These are phyloP conservation scores for Chlorella variabilis DNA, from an alignment of 163 green algal species.

Conservation along the genomic window DNA sequence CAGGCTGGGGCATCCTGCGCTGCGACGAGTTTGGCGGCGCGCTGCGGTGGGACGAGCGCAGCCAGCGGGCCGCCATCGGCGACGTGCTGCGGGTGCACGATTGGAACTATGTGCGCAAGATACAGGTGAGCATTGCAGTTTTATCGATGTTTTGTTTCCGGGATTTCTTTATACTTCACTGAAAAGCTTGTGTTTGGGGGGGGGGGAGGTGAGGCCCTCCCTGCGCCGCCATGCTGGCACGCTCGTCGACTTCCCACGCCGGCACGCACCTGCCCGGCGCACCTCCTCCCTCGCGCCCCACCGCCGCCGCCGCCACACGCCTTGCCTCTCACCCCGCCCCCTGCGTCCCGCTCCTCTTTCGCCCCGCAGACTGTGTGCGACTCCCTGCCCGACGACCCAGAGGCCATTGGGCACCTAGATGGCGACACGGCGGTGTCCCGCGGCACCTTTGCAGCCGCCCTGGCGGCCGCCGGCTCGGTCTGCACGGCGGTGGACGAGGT, in stretches of 20 bases:
- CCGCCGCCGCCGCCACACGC: no score
- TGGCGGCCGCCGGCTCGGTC: constrained; percentile 80
- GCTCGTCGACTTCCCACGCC: no score
- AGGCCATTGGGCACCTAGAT: constrained; percentile 78
- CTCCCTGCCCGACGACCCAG: constrained; percentile 53
- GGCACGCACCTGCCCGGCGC: no score
- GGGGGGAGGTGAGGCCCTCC: no score
- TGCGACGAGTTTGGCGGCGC: constrained; percentile 53
- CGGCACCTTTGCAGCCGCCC: constrained; percentile 75
- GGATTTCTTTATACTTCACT: no score
- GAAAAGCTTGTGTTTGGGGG: no score
- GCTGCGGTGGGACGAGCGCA: constrained; percentile 63
- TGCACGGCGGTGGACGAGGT: constrained; percentile 82
- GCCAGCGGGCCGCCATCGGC: constrained; percentile 60
- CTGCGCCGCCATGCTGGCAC: background rate
- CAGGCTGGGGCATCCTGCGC: constrained; percentile 67
- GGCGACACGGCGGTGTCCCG: constrained; percentile 83
- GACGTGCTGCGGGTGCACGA: constrained; percentile 94
- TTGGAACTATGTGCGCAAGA: constrained; percentile 82
- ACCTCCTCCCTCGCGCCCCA: no score
- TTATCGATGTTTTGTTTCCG: background rate
- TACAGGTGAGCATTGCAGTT: constrained; percentile 52
- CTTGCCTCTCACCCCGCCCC: background rate
- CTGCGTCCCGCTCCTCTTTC: background rate
- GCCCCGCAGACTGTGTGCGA: constrained; percentile 54